phyloP scores from a whole-genome alignment of 805 yeast species.

The Candida michaelii region DNA sequence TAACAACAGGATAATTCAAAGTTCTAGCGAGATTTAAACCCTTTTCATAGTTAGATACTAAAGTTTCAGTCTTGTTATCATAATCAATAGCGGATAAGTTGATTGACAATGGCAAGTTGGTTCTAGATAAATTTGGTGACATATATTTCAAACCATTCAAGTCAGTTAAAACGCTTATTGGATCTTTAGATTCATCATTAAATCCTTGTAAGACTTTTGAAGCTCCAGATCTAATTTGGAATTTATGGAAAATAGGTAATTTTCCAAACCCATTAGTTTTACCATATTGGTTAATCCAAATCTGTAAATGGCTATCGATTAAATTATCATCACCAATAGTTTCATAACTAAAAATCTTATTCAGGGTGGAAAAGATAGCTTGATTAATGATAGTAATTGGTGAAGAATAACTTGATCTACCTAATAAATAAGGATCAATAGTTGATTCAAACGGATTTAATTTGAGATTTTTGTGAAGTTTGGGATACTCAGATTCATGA shows the following conservation, averaged over 20 bases:
- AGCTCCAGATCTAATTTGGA: conserved; percentile 83
- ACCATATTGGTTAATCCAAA: conserved; percentile 58
- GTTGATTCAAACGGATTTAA: conserved; percentile 57
- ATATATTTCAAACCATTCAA: conserved; percentile 68
- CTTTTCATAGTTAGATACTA: conserved; percentile 63
- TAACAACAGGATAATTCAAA: conserved; percentile 64
- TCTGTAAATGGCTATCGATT: conserved; percentile 56
- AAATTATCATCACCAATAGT: conserved; percentile 61
- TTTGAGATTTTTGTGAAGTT: background rate
- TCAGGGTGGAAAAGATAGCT: conserved; percentile 50
- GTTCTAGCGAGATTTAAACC: conserved; percentile 62
- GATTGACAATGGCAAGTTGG: conserved; percentile 59
- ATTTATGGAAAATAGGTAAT: conserved; percentile 60
- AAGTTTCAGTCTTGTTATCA: conserved; percentile 48
- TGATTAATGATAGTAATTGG: conserved; percentile 56
- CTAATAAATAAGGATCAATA: conserved; percentile 53
- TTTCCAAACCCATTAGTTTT: conserved; percentile 49
- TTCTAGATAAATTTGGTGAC: conserved; percentile 52
- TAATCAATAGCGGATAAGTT: conserved; percentile 78
- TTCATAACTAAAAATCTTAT: conserved; percentile 67
- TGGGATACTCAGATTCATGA: background rate
- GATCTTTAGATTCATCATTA: conserved; percentile 32
- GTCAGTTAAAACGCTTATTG: conserved; percentile 54
- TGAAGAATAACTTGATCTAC: conserved; percentile 51
- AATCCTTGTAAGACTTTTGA: conserved; percentile 78